Evolutionary conservation across 2,329 filamentous ascomycete species (phyloP), one percentile per base, ranked within the genome.

Genomic region (Alternaria solani): DNA sequence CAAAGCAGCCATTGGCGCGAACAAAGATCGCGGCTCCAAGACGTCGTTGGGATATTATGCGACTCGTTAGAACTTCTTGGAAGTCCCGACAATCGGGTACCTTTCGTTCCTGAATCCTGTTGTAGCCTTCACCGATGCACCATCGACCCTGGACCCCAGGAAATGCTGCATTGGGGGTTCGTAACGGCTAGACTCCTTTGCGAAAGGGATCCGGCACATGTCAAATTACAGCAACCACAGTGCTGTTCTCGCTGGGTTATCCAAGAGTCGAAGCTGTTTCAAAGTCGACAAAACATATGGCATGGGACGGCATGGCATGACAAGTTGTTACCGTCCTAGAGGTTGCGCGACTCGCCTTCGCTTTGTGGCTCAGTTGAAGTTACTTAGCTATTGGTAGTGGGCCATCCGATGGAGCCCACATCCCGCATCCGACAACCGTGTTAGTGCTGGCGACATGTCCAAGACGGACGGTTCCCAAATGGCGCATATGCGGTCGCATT

Each of bases 101-200:
- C 51, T 30, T 41, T 49, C 44, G 41, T 55, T 25, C 25, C 23
- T 55, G 20, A 30, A 3, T 42, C 39, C 39, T 60, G 51, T 54
- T 38, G 34, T 53, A 53, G 43, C 64, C 48, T 59, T 44, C 51
- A 47, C 60, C 60, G 55, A 57, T 48, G 48, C 41, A 18, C 30
- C 44, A 44, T 47, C 39, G 49, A 34, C 48, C 36, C 20, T 39
- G 26, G 57, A 43, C 46, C 46, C 20, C 23, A 16, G 32, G 5
- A 30, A 49, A 34, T 38, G 7, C 46, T n/a, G 34, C 8, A 25
- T 12, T 16, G 30, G 23, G 16, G 16, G n/a, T 26, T 36, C 20
- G 46, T n/a, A 49, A 49, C 14, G 30, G 12, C 46, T 36, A 26
- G 20, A 49, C 46, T 18, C 3, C 5, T 38, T 36, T 25, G 46